Conservation (phyloP, 768 basidiomycete genomes). For the Mycena filopes region DNA sequence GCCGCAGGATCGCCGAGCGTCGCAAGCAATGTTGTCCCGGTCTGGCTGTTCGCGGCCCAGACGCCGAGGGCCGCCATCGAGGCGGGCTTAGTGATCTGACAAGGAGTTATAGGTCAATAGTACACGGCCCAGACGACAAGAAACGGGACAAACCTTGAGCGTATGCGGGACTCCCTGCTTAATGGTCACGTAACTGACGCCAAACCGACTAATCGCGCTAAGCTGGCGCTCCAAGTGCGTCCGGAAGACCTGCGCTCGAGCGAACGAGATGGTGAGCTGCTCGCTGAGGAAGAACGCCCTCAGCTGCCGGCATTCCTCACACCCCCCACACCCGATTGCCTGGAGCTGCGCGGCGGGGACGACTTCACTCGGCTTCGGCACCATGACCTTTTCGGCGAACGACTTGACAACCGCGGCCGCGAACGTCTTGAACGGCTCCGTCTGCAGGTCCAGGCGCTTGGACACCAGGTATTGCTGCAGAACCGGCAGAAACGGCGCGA, state of each 20-base stretch:
- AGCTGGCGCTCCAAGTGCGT: constrained; percentile 32
- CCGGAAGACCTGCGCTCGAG: constrained; percentile 9
- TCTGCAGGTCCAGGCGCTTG: constrained; percentile 7
- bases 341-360: constrained; percentile 17
- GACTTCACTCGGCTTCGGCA: constrained; percentile 21
- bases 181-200: constrained; percentile 20
- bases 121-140: no score
- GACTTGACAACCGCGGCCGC: constrained; percentile 27
- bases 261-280: neutral
- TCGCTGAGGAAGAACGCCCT: constrained; percentile 25
- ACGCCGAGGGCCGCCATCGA: constrained; percentile 29
- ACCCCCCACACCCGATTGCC: constrained; percentile 18
- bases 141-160: constrained; percentile 13
- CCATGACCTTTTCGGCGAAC: constrained; percentile 27
- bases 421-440: constrained; percentile 26
- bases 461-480: constrained; percentile 19
- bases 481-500: constrained; percentile 29
- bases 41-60: constrained; percentile 26
- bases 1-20: constrained; percentile 22
- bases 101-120: neutral
- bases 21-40: constrained; percentile 18
- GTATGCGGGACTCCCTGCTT: constrained; percentile 25
- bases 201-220: constrained; percentile 2
- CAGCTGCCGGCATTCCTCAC: constrained; percentile 19
- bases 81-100: constrained; percentile 31